A percentile compares a stretch with the other conserved stretches of the same genome.
Conservation (phyloP, 345 rosid species). For the Cardamine occulta region DNA sequence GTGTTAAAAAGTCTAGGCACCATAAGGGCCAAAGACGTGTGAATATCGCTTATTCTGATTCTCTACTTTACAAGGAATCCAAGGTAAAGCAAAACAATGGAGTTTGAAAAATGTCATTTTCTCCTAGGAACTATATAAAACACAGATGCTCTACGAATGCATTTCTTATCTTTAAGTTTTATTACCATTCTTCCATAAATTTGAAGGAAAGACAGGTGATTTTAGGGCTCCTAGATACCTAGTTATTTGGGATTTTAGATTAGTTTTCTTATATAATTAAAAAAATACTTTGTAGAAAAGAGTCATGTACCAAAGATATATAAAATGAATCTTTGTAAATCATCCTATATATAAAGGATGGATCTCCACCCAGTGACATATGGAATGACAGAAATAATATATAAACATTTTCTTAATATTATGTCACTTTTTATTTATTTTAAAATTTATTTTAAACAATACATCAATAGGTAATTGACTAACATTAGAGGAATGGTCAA, state of each 20-base stretch:
- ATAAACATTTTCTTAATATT: too few species aligned
- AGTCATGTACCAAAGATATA: neutral
- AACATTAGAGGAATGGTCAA: too few species aligned
- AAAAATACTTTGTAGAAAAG: neutral
- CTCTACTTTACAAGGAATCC: conserved; percentile 45
- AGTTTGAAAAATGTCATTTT: conserved; percentile 14
- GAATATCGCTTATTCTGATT: conserved; percentile 49
- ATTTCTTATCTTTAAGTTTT: neutral
- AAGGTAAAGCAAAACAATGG: conserved; percentile 19
- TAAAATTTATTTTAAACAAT: too few species aligned
- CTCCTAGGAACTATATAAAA: neutral
- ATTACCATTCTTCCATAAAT: conserved; percentile 15
- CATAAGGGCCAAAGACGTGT: conserved; percentile 35
- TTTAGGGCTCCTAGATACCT: neutral
- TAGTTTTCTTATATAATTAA: neutral
- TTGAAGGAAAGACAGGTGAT: neutral
- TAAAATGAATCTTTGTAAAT: neutral
- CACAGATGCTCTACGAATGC: neutral
- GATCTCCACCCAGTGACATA: too few species aligned
- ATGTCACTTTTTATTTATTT: too few species aligned
- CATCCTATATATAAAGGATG: too few species aligned
- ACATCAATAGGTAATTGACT: too few species aligned
- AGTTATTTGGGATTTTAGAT: neutral
- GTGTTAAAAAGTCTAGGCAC: conserved; percentile 5
- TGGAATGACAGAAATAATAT: too few species aligned